These are phyloP conservation scores for Ceratocystis cubensis DNA, from an alignment of 2,329 filamentous ascomycete species.

Conservation along the genomic window DNA sequence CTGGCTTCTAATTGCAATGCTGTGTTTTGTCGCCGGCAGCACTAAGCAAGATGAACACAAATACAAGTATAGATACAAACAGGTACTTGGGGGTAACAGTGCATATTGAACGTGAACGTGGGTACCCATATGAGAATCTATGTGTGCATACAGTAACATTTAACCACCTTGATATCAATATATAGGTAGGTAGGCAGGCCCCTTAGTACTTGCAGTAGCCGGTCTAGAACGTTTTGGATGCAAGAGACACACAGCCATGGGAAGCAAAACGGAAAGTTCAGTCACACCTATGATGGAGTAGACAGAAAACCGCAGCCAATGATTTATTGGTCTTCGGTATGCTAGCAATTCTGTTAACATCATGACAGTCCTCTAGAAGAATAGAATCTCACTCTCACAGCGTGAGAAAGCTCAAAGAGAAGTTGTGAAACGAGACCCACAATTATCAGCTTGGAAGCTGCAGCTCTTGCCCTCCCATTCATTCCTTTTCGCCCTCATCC, in stretches of 20 bases:
- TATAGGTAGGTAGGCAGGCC: neutral
- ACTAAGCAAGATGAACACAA: too few relatives aligned
- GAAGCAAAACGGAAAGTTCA: neutral
- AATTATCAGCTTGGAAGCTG: slow-evolving; percentile 5
- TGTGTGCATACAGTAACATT: neutral
- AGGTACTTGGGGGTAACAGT: too few relatives aligned
- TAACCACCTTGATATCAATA: neutral
- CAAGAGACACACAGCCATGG: neutral
- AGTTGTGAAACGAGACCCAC: slow-evolving; percentile 8
- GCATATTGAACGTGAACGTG: neutral
- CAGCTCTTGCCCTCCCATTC: slow-evolving; percentile 10
- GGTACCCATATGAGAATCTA: neutral
- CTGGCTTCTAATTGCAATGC: too few relatives aligned
- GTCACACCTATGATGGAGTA: neutral
- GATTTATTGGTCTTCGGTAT: neutral
- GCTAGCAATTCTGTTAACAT: neutral
- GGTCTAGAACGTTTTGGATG: neutral
- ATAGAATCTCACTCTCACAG: neutral
- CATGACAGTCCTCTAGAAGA: neutral
- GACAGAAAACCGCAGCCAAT: neutral
- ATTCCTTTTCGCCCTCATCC: neutral
- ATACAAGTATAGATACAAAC: too few relatives aligned
- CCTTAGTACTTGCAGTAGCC: neutral
- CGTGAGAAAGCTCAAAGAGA: neutral
- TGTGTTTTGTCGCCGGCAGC: too few relatives aligned